These are phyloP conservation scores for Aspergillus sp. DNA, from an alignment of 2,329 filamentous ascomycete genomes.

Conservation along the genomic window DNA sequence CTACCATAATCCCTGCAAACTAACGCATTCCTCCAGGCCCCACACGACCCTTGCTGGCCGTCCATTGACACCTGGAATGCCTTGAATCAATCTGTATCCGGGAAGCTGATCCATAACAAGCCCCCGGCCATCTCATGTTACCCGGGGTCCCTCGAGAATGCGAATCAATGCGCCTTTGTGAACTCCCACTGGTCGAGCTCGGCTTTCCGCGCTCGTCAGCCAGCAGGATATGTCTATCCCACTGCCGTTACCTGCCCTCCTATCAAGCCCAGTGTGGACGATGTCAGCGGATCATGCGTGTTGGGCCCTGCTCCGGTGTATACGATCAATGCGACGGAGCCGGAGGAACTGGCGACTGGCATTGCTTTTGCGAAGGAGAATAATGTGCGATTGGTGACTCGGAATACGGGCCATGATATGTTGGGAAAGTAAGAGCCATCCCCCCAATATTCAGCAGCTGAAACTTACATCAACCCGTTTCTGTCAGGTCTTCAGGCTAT, in stretches of 20 bases:
- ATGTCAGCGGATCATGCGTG: constrained; percentile 11
- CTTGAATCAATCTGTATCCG: constrained; percentile 22
- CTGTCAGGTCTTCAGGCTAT: constrained; percentile 4
- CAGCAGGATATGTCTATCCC: constrained; percentile 14
- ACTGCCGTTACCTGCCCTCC: constrained; percentile 14
- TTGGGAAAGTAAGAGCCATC: constrained; percentile 10
- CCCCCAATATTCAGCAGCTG: constrained; percentile 5
- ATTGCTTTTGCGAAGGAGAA: constrained; percentile 8
- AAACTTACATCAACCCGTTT: neutral
- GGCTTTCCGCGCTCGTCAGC: constrained; percentile 14
- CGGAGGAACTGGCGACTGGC: constrained; percentile 18
- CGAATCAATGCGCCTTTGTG: constrained; percentile 12
- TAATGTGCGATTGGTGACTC: constrained; percentile 33
- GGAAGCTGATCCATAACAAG: constrained; percentile 16
- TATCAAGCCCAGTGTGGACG: constrained; percentile 11
- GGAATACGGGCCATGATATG: constrained; percentile 47
- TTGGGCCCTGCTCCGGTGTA: constrained; percentile 12
- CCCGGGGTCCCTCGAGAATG: constrained; percentile 13
- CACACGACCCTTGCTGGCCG: constrained; percentile 19
- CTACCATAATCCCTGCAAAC: too few species aligned
- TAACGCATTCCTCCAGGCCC: too few species aligned
- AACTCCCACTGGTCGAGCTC: constrained; percentile 12
- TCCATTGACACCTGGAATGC: constrained; percentile 17
- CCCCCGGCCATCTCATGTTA: constrained; percentile 22
- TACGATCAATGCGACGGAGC: constrained; percentile 16